These are phyloP conservation scores for Axilococcus clingmanii DNA, from an alignment of 139 green algal species.

Conservation along the genomic window DNA sequence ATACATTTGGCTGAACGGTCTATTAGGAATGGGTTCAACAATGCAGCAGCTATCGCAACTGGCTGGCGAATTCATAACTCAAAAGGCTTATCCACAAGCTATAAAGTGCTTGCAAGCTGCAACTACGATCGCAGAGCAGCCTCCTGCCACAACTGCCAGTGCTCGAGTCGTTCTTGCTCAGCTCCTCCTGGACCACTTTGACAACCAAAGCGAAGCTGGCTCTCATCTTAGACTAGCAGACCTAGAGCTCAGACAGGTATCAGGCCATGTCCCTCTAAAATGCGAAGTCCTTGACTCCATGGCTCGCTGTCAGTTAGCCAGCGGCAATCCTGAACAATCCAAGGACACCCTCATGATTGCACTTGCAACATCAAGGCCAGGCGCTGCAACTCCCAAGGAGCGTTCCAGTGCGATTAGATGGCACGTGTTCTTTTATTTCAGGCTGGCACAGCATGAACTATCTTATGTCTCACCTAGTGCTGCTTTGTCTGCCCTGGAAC, in stretches of 20 bases:
- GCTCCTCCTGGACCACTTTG: constrained; percentile 21
- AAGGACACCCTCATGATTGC: not conserved
- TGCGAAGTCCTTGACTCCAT: constrained; percentile 1
- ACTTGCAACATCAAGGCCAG: not conserved
- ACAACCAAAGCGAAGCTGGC: constrained; percentile 13
- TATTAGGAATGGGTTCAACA: not conserved
- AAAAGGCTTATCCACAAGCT: constrained; percentile 1
- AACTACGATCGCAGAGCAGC: not conserved
- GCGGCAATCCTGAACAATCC: constrained; percentile 1
- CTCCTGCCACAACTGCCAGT: constrained; percentile 4
- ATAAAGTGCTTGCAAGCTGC: constrained; percentile 10
- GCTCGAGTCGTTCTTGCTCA: constrained; percentile 7
- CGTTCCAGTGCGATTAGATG: too few relatives aligned
- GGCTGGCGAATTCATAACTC: not conserved
- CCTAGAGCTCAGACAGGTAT: not conserved
- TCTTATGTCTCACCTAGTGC: too few relatives aligned
- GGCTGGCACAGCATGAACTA: too few relatives aligned
- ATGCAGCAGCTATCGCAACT: constrained; percentile 10
- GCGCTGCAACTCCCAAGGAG: too few relatives aligned
- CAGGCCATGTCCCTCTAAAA: constrained; percentile 1
- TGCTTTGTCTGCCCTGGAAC: too few relatives aligned
- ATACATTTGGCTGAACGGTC: not conserved
- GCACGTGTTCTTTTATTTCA: too few relatives aligned
- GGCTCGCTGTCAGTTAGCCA: not conserved
- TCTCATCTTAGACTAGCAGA: not conserved